Evolutionary conservation across 768 basidiomycete species (phyloP), one percentile per base, ranked within the genome.

Genomic region (Tulasnella sp.): DNA sequence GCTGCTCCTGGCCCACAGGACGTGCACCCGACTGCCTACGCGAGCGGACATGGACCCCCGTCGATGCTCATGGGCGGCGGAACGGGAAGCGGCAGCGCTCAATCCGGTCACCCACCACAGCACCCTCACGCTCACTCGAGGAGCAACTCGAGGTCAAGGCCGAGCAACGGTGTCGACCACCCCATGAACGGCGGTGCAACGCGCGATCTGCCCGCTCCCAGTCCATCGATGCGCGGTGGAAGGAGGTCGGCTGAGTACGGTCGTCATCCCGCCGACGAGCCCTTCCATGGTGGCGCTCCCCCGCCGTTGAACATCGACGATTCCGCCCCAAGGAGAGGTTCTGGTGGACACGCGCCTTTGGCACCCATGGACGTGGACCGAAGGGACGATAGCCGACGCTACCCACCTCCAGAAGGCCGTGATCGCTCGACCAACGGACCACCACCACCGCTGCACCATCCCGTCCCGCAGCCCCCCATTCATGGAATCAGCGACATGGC

Each of bases 1-100:
- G 92, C 94, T 57, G 93, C 96, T 9, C 96, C 96, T 55, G 92
- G 92, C 1, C 96, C 96, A 6, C 93, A 96, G 81, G 96, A 98
- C 81, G 96, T 98, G 0, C 96, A 98, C 82, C 96, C 96, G 1
- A 97, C 95, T 3, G 95, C 95, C 5, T 98, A 98, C 81, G 93
- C 94, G 0, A 80, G 77, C 51, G 81, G 76, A 18, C 84, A 83
- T 26, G 80, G 80, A 16, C 80, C 80, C 11, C 80, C 80, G 55
- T 55, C 80, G 55, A 77, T 77, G 76, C 69, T 77, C 26, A 74
- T 74, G 73, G 67, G 39, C 20, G 20, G 32, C 70, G 78, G 71
- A 70, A 7, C 78, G 48, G 29, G 48, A 40, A 67, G 48, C 26
- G 48, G n/a, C 26, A 40, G 23, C 35, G n/a, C 77, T 18, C 40